Evolutionary conservation across 192 early-diverging fungal species (phyloP).

Genomic region (Cladochytrium replicatum): DNA sequence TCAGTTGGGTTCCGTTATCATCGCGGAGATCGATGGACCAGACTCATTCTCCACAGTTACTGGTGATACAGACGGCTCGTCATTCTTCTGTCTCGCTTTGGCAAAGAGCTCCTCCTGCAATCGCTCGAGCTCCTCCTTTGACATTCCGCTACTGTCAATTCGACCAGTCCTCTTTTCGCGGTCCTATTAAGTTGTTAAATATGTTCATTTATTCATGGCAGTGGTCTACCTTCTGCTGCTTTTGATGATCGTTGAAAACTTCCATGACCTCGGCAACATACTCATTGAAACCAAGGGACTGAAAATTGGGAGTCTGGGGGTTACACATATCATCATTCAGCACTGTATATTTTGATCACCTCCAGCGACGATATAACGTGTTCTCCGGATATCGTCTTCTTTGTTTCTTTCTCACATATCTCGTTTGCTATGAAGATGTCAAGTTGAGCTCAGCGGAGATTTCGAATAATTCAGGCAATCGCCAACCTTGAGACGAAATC

Average conservation of each 20-base stretch:
- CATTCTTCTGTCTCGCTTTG: constrained; percentile 62
- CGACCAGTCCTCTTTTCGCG: constrained; percentile 69
- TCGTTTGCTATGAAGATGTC: constrained; percentile 62
- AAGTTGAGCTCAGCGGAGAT: neutral
- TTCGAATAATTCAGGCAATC: neutral
- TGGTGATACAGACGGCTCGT: no score
- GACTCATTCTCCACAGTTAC: no score
- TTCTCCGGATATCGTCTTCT: constrained; percentile 96
- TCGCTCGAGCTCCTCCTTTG: constrained; percentile 71
- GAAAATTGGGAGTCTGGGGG: neutral
- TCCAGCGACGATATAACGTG: constrained; percentile 84
- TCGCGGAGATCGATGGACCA: no score
- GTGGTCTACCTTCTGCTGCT: constrained; percentile 59
- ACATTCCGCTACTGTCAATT: constrained; percentile 68
- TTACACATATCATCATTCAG: neutral
- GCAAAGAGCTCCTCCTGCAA: constrained; percentile 85
- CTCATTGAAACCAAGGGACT: constrained; percentile 83
- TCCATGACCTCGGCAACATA: constrained; percentile 82
- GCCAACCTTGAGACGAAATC: constrained; percentile 65
- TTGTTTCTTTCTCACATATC: constrained; percentile 88
- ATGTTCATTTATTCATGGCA: neutral
- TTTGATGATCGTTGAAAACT: constrained; percentile 80
- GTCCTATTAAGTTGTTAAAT: constrained; percentile 44
- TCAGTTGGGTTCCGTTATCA: no score
- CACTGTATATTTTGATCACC: constrained; percentile 26